Base-by-base conservation (phyloP, 495 filamentous ascomycete species). In the Penicillium odoratum region DNA sequence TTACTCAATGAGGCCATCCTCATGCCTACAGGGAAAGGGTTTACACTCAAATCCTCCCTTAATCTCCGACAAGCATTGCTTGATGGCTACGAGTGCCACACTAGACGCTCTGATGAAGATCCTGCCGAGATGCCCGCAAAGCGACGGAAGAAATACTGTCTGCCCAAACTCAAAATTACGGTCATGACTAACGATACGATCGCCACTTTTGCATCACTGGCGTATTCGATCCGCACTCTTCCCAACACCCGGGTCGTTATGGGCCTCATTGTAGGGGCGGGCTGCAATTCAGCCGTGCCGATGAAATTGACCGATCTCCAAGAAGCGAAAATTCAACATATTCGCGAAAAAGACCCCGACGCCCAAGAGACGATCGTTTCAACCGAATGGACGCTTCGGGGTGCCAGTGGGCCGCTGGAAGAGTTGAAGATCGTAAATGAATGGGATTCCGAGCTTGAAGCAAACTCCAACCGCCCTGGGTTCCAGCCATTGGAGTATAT, bases 401-500 rank as follows among this genome's bases (percentile, higher is more conserved):
- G 85, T 1, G 80, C 88, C 4, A 77, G 81, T 4, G 74, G 74
- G 6, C 85, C 89, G 1, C 70, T 93, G 7, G 69, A 73, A 16
- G 79, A 82, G 30, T 74, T 85, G 15, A 72, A 77, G 3, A 69
- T 89, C 21, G 74, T 85, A 53, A 90, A 80, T 5, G 72, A 73
- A 44, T 92, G 89, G 88, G 89, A 93, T 63, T 61, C 68, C 2
- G 65, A 74, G 48, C 74, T 93, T 9, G 87, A 91, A 56, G 57
- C 58, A 5, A 75, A 79, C 25, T 82, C 80, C 52, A 82, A 88
- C 59, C 74, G 75, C 1, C 88, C 89, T 0, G 89, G 89, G 0
- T 92, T 92, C 62, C 88, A 91, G 67, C 89, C 89, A 0, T 80
- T 92, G 53, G 89, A 93, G 69, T 90, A 91, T 66, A 89, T 93